Evolutionary conservation across 306 rosid genomes (phyloP), one percentile per base, ranked within the genome.

Genomic region (Cajanus cajan): DNA sequence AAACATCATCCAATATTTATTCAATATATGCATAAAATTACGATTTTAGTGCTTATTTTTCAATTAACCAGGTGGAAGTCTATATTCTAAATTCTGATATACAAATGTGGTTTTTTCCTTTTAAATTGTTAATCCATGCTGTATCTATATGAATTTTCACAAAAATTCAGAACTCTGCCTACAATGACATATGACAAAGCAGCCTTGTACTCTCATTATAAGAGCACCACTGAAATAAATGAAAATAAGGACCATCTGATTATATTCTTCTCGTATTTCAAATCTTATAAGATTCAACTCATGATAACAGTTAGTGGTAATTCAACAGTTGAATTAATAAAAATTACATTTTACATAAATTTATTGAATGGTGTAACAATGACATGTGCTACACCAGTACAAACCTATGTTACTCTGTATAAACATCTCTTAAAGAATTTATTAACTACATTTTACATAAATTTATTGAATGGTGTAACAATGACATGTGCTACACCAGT

Each of bases 391-490:
- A 36, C 15, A 63, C 68, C 43, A 34, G 44, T 34, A n/a, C 16
- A 64, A 64, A 64, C n/a, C 14, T 37, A 64, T 0, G 13, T n/a
- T 63, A 34, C 14, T 6, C 66, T 59, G 7, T 22, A 71, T 0
- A 41, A 66, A 57, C 63, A 61, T 22, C 48, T 52, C 24, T 43
- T 16, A 45, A 18, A 71, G 39, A 41, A 45, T 72, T 51, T 33
- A 67, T 10, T 34, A 44, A 22, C 51, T 76, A 0, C 84, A n/a
- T n/a, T n/a, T n/a, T n/a, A n/a, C n/a, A n/a, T n/a, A n/a, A 57
- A 22, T 36, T 24, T 11, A 4, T 57, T 57, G 37, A 57, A 57
- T 13, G 4, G 19, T 24, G 31, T 2, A 18, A n/a, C 47, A 64
- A 36, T 36, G 47, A 4, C n/a, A 34, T 14, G 43, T 3, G 70